Conservation (phyloP, 2,329 filamentous ascomycete species). For the Penicillium crustosum region DNA sequence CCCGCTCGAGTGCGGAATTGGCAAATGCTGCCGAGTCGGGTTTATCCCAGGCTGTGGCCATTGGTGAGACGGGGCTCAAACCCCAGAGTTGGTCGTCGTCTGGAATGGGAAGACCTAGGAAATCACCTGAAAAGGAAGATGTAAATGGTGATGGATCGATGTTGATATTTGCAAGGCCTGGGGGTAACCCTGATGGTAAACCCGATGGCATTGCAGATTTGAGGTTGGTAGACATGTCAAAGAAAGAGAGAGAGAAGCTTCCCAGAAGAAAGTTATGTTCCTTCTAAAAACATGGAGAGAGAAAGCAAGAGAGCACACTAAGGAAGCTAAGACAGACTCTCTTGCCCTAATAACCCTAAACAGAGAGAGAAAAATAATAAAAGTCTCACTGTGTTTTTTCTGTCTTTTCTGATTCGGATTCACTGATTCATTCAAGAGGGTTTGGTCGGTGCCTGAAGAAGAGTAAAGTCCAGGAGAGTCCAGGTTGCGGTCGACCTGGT, state of each 20-base stretch:
- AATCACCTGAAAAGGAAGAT: slow-evolving; percentile 29
- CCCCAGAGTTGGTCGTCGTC: slow-evolving; percentile 36
- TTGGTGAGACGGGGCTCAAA: slow-evolving; percentile 32
- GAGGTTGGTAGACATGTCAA: slow-evolving; percentile 8
- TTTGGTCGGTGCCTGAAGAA: slow-evolving; percentile 25
- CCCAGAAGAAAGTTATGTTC: neutral
- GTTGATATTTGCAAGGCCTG: neutral
- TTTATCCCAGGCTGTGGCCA: slow-evolving; percentile 29
- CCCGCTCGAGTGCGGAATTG: slow-evolving; percentile 30
- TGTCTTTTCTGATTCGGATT: neutral
- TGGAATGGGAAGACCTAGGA: slow-evolving; percentile 30
- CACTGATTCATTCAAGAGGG: neutral
- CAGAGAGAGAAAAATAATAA: neutral
- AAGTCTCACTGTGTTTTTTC: neutral
- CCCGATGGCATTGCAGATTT: slow-evolving; percentile 6
- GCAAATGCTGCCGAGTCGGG: slow-evolving; percentile 27
- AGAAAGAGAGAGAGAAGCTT: neutral
- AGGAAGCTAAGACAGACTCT: slow-evolving; percentile 1
- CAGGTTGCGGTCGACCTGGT: slow-evolving; percentile 14
- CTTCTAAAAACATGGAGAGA: neutral
- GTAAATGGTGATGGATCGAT: slow-evolving; percentile 10
- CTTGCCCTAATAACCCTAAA: slow-evolving; percentile 8
- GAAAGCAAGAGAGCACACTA: neutral
- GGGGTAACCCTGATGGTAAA: neutral
- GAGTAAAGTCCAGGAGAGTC: slow-evolving; percentile 14